Conservation (phyloP, 192 early-diverging fungal species). For the Ambispora gerdemannii region DNA sequence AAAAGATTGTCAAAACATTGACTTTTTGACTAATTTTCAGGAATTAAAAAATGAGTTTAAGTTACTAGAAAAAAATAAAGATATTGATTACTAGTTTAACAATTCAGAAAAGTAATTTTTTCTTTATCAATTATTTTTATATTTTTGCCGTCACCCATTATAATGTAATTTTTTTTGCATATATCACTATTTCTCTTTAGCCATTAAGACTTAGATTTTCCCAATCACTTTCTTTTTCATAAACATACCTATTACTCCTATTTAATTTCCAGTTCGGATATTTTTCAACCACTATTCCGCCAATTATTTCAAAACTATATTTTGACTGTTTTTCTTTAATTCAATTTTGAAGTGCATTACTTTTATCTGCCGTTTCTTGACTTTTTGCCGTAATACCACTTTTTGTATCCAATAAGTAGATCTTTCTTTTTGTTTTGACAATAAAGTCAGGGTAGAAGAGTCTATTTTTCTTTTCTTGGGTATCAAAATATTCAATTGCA, state of each 20-base stretch:
- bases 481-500: neutral
- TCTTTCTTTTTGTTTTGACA: neutral
- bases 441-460: neutral
- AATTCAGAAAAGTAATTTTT: too few relatives aligned
- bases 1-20: too few relatives aligned
- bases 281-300: neutral
- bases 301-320: neutral
- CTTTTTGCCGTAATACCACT: neutral
- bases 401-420: neutral
- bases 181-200: too few relatives aligned
- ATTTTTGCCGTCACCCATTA: too few relatives aligned
- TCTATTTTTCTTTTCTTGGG: neutral
- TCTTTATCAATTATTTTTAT: too few relatives aligned
- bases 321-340: neutral
- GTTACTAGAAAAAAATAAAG: too few relatives aligned
- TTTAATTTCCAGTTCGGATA: neutral
- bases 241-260: neutral
- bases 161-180: too few relatives aligned
- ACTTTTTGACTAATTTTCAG: too few relatives aligned
- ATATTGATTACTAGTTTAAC: too few relatives aligned
- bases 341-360: slow-evolving; percentile 2
- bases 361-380: neutral
- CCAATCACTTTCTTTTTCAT: neutral
- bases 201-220: neutral
- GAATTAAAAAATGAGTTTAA: too few relatives aligned